Percentiles rank a stretch among this genome's conserved stretches.
These are phyloP conservation scores for Lasiodiplodia citricola DNA, from an alignment of 2,329 filamentous ascomycete genomes.

Conservation along the genomic window DNA sequence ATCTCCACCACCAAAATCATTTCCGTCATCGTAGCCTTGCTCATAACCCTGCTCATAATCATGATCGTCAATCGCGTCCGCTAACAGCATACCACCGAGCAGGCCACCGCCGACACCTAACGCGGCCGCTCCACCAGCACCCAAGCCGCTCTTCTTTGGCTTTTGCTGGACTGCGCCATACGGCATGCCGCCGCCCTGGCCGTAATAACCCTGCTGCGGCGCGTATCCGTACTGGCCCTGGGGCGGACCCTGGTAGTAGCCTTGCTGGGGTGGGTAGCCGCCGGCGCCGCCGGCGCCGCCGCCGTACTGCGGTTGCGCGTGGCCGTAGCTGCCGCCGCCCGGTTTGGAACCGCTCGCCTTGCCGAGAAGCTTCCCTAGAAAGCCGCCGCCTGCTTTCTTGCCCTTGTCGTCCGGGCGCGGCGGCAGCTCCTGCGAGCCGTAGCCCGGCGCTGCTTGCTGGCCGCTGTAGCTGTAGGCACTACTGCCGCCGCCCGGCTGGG, in stretches of 20 bases:
- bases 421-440: conserved; percentile 28
- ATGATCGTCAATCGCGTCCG: conserved; percentile 65
- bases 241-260: conserved; percentile 35
- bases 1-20: conserved; percentile 35
- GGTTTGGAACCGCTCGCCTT: conserved; percentile 39
- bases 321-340: conserved; percentile 24
- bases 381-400: conserved; percentile 43
- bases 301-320: conserved; percentile 28
- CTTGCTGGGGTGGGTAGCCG: conserved; percentile 35
- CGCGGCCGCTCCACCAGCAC: conserved; percentile 74
- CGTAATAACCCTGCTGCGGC: conserved; percentile 35
- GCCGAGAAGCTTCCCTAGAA: conserved; percentile 60
- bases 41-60: conserved; percentile 30
- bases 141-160: conserved; percentile 61
- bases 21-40: conserved; percentile 32
- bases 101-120: conserved; percentile 82
- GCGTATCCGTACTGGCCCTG: conserved; percentile 39
- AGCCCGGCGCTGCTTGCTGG: too few species aligned
- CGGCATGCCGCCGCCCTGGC: conserved; percentile 38
- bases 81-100: conserved; percentile 76
- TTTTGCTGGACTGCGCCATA: conserved; percentile 29
- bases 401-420: conserved; percentile 40
- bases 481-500: conserved; percentile 29
- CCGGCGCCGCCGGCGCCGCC: neutral
- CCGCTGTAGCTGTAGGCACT: conserved; percentile 32